Evolutionary conservation across 306 rosid genomes (phyloP).

Genomic region (Corylus avellana): DNA sequence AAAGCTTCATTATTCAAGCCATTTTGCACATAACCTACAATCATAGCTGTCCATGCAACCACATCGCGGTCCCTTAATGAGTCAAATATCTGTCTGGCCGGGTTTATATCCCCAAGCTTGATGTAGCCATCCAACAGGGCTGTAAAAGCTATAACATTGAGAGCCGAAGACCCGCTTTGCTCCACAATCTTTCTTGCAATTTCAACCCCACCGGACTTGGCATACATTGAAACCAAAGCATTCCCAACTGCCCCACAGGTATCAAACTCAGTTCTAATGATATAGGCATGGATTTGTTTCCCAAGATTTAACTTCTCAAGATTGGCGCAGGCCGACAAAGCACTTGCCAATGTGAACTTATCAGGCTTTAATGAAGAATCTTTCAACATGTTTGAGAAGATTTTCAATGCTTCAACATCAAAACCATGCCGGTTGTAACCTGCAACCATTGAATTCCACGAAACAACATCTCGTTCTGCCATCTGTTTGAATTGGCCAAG

Average conservation of each 20-base stretch:
- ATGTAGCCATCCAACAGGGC: slow-evolving; percentile 77
- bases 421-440: slow-evolving; percentile 61
- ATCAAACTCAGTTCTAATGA: slow-evolving; percentile 48
- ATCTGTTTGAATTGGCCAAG: slow-evolving; percentile 60
- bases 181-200: slow-evolving; percentile 57
- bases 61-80: slow-evolving; percentile 61
- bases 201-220: slow-evolving; percentile 65
- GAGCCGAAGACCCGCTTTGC: slow-evolving; percentile 42
- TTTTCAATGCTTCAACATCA: slow-evolving; percentile 59
- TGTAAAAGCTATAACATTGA: slow-evolving; percentile 77
- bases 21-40: slow-evolving; percentile 78
- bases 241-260: slow-evolving; percentile 51
- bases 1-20: slow-evolving; percentile 64
- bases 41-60: slow-evolving; percentile 91
- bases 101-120: slow-evolving; percentile 71
- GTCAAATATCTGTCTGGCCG: slow-evolving; percentile 81
- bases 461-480: slow-evolving; percentile 55
- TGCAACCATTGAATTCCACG: slow-evolving; percentile 80
- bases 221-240: slow-evolving; percentile 80
- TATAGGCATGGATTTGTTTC: slow-evolving; percentile 68
- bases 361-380: slow-evolving; percentile 61
- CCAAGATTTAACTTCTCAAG: slow-evolving; percentile 69
- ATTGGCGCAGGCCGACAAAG: slow-evolving; percentile 78
- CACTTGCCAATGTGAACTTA: slow-evolving; percentile 72
- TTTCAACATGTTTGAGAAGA: slow-evolving; percentile 57